Evolutionary conservation across 164 flowering plant species (phyloP).

Genomic region (Cinnamomum chago): DNA sequence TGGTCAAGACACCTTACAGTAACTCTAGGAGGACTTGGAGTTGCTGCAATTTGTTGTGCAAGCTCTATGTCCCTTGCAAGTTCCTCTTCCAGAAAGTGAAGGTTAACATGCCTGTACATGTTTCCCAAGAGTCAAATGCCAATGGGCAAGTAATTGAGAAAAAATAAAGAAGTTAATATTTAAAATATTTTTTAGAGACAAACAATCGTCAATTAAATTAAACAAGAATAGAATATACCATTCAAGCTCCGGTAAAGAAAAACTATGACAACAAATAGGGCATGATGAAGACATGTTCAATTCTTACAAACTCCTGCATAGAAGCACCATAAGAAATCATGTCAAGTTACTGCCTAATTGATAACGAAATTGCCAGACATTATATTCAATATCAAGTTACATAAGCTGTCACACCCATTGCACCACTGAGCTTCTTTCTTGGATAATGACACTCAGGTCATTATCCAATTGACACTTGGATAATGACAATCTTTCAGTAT

Average conservation of each 20-base stretch:
- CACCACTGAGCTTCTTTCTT: too few species aligned
- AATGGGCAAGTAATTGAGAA: not conserved
- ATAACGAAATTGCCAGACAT: too few species aligned
- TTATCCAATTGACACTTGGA: too few species aligned
- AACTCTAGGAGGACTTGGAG: slow-evolving; percentile 21
- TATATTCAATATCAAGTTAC: too few species aligned
- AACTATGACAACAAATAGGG: slow-evolving; percentile 38
- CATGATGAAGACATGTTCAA: slow-evolving; percentile 21
- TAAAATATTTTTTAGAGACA: too few species aligned
- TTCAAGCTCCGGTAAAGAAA: slow-evolving; percentile 37
- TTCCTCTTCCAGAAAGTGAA: slow-evolving; percentile 13
- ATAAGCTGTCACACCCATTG: too few species aligned
- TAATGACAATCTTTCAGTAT: too few species aligned
- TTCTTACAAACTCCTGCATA: slow-evolving; percentile 28
- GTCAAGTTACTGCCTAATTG: not conserved
- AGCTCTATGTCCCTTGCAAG: slow-evolving; percentile 19
- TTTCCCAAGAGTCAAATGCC: not conserved
- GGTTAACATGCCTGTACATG: slow-evolving; percentile 14
- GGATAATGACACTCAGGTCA: too few species aligned
- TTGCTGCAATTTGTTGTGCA: slow-evolving; percentile 37
- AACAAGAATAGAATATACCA: slow-evolving; percentile 22
- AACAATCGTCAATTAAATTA: not conserved
- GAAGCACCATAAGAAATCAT: not conserved
- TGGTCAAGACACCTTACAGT: slow-evolving; percentile 13
- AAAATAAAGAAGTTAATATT: not conserved